These are phyloP conservation scores for Glycine soja DNA, from an alignment of 306 rosid species.

Conservation along the genomic window DNA sequence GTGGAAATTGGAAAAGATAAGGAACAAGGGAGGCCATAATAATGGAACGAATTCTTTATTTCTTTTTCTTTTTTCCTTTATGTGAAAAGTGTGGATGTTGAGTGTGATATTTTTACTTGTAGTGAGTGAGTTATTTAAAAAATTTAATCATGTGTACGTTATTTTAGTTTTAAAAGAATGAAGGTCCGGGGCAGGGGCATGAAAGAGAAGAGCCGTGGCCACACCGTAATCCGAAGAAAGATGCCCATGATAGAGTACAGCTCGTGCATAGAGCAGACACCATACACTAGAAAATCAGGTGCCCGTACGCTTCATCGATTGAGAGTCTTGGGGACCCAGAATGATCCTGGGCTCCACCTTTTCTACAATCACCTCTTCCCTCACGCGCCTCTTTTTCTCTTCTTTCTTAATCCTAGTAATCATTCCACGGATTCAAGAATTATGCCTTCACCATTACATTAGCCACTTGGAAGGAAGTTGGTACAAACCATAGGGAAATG, in stretches of 20 bases:
- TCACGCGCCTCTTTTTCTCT: neutral
- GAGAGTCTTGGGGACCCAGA: constrained; percentile 57
- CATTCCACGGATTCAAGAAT: neutral
- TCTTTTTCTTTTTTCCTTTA: neutral
- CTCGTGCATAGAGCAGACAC: constrained; percentile 51
- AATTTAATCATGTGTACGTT: no score
- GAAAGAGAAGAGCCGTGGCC: constrained; percentile 62
- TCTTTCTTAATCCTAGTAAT: neutral
- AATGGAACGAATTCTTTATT: constrained; percentile 43
- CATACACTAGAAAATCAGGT: constrained; percentile 60
- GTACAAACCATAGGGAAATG: neutral
- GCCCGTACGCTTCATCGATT: constrained; percentile 60
- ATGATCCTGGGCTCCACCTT: constrained; percentile 58
- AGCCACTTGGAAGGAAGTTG: neutral
- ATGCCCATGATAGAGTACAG: constrained; percentile 54
- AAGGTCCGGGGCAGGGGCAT: constrained; percentile 41
- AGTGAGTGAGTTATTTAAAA: neutral
- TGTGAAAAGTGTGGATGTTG: neutral
- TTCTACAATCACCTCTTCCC: neutral
- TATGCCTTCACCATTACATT: no score
- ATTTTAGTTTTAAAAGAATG: neutral
- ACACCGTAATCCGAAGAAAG: constrained; percentile 58
- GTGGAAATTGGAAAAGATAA: constrained; percentile 68
- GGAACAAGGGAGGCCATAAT: constrained; percentile 73
- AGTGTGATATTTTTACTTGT: constrained; percentile 26